A percentile compares a stretch with the other conserved stretches of the same genome.
Conservation (phyloP, 495 filamentous ascomycete species). For the Articulospora tetracladia region DNA sequence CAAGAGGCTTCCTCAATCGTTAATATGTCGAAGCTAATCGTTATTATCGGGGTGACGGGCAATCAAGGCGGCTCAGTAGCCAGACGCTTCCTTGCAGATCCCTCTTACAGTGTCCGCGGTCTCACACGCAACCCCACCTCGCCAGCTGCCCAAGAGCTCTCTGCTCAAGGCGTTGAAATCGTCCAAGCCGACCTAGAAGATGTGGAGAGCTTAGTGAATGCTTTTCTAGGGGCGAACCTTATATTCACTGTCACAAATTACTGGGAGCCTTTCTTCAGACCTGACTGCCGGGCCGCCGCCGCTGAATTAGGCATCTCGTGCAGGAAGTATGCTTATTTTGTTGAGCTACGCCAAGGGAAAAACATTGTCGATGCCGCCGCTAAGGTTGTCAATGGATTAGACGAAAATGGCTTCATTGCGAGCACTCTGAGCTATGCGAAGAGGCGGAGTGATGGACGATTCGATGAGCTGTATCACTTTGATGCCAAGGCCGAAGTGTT, state of each 20-base stretch:
- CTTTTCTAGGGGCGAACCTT: constrained; percentile 42
- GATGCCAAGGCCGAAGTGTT: constrained; percentile 35
- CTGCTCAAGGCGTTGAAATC: constrained; percentile 42
- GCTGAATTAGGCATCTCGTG: constrained; percentile 13
- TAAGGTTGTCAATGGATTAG: constrained; percentile 26
- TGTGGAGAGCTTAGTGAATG: constrained; percentile 34
- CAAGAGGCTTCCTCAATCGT: neutral
- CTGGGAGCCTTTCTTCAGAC: constrained; percentile 31
- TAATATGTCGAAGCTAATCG: constrained; percentile 7
- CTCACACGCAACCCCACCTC: constrained; percentile 38
- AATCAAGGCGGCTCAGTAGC: constrained; percentile 37
- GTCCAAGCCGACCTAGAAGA: constrained; percentile 43
- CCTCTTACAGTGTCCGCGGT: constrained; percentile 37
- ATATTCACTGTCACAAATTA: constrained; percentile 55
- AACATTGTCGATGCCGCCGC: constrained; percentile 47
- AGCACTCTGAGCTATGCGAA: constrained; percentile 31
- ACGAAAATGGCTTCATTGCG: constrained; percentile 29
- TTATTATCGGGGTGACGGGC: constrained; percentile 8
- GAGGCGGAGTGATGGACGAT: constrained; percentile 26
- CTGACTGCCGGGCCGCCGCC: constrained; percentile 25
- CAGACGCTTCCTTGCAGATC: constrained; percentile 30
- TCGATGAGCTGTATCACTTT: constrained; percentile 34
- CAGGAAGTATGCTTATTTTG: constrained; percentile 8
- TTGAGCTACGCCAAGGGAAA: constrained; percentile 5
- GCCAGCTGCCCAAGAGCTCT: constrained; percentile 31